These are phyloP conservation scores for Phaeosphaeriaceae sp. DNA, from an alignment of 2,329 filamentous ascomycete genomes.

Conservation along the genomic window DNA sequence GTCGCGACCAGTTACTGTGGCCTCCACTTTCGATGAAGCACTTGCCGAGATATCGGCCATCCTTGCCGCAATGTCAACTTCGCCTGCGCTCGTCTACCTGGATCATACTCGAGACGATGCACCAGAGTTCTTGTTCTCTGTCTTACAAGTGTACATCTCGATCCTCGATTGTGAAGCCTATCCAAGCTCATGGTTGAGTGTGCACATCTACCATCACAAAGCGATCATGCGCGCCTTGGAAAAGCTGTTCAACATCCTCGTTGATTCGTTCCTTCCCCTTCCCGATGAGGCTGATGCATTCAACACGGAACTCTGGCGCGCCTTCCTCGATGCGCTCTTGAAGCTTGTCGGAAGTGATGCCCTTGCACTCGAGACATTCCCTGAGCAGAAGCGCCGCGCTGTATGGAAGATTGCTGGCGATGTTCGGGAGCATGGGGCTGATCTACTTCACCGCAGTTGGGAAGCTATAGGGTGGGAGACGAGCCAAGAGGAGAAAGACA, in stretches of 20 bases:
- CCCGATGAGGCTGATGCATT: constrained; percentile 92
- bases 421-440: constrained; percentile 88
- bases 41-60: constrained; percentile 89
- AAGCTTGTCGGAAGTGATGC: constrained; percentile 89
- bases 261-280: constrained; percentile 84
- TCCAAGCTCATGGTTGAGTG: constrained; percentile 86
- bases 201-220: constrained; percentile 91
- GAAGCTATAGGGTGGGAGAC: constrained; percentile 97
- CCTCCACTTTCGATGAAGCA: constrained; percentile 79
- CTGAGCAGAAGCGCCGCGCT: constrained; percentile 92
- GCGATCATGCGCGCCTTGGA: constrained; percentile 86
- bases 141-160: constrained; percentile 85
- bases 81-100: constrained; percentile 75
- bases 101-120: constrained; percentile 78
- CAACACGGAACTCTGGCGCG: constrained; percentile 91
- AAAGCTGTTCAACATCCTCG: constrained; percentile 78
- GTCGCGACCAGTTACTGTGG: constrained; percentile 67
- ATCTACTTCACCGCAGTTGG: constrained; percentile 85
- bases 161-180: constrained; percentile 90
- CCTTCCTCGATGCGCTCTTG: constrained; percentile 88
- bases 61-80: constrained; percentile 80
- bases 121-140: constrained; percentile 75
- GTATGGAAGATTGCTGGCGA: constrained; percentile 99
- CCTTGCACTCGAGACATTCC: constrained; percentile 91
- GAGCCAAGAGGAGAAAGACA: constrained; percentile 75